Conservation (phyloP, 2,329 filamentous ascomycete genomes). For the Colletotrichum tamarilloi region DNA sequence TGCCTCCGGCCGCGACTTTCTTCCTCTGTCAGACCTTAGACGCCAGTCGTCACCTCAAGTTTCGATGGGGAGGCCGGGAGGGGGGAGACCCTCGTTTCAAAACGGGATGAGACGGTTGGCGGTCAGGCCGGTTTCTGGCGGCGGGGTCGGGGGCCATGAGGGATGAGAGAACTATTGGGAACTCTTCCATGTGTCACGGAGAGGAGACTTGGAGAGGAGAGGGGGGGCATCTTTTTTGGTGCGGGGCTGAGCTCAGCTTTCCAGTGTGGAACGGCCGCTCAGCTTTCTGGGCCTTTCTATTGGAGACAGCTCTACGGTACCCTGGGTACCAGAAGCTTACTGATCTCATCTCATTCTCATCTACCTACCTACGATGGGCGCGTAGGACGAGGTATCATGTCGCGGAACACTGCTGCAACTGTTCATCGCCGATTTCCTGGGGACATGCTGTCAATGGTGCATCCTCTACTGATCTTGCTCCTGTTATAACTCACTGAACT, state of each 20-base stretch:
- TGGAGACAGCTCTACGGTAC: background rate
- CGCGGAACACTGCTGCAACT: background rate
- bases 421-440: background rate
- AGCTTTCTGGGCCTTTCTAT: background rate
- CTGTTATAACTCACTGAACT: background rate
- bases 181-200: background rate
- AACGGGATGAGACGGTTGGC: slow-evolving; percentile 34
- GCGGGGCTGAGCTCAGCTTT: slow-evolving; percentile 8
- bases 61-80: slow-evolving; percentile 12
- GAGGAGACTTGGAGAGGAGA: background rate
- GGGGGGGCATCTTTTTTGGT: background rate
- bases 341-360: background rate
- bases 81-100: slow-evolving; percentile 19
- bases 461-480: background rate
- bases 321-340: background rate
- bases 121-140: slow-evolving; percentile 22
- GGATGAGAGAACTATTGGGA: too few relatives aligned
- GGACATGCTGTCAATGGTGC: background rate
- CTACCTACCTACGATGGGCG: background rate
- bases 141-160: background rate
- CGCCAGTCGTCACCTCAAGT: background rate
- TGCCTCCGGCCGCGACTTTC: slow-evolving; percentile 5
- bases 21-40: background rate
- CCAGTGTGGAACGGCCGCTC: background rate
- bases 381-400: background rate